Evolutionary conservation across 2,329 filamentous ascomycete species (phyloP), one percentile per base, ranked within the genome.

Genomic region (Parastagonospora nodorum): DNA sequence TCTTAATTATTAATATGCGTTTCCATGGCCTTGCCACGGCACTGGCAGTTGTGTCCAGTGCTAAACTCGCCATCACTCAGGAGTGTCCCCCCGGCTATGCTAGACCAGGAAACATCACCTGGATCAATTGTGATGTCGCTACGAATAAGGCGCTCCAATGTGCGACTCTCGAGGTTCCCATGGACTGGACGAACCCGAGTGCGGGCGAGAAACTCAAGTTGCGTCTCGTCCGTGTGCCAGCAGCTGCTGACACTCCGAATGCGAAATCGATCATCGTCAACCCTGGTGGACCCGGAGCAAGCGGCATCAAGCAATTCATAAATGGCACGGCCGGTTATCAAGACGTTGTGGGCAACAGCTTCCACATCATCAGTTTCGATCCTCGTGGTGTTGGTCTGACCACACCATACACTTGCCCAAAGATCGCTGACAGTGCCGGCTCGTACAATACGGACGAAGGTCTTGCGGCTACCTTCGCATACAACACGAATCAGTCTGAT

Each of bases 131-230:
- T 29, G 32, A 32, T 6, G 24, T 27, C 4, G 4, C 14, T 5
- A 30, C 31, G 6, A 28, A 16, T 12, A 15, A 27, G 9, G 14
- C 24, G 8, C 16, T 78, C 38, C 71, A 80, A 58, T 83, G 81
- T 54, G 78, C 79, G n/a, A 73, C 76, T 7, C 62, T 83, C 4
- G 67, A 75, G 35, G 72, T 82, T 1, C 81, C 80, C 0, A 72
- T 82, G 60, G 77, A 75, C 51, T 66, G 48, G 19, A 44, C 49
- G 5, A 41, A 49, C 9, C 46, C 48, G 4, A 36, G 31, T 24
- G 40, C 51, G 11, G 36, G 35, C 8, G 27, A 38, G 6, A 54
- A 37, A 8, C 39, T 49, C 40, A 38, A 49, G 5, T 16, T 49
- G 32, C 39, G 39, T 29, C 32, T 49, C 15, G 39, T 49, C 8